Conservation (phyloP, 352 stramenopile genomes). For the Phytophthora idaei region DNA sequence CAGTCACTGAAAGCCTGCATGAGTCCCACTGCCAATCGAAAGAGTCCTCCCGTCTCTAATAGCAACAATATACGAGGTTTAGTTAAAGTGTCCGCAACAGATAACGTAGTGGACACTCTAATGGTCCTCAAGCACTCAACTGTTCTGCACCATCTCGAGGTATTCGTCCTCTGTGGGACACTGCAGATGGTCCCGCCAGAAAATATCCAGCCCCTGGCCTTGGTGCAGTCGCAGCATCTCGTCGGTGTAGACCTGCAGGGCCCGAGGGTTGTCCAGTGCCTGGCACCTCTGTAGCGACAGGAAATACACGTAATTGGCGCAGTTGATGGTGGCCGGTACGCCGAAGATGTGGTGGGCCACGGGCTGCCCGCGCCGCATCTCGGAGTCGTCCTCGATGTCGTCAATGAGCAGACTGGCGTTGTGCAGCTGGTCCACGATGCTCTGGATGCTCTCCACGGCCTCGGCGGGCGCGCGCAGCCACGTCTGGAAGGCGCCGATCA, state of each 20-base stretch:
- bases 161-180: conserved; percentile 95
- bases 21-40: conserved; percentile 95
- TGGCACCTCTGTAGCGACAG: conserved; percentile 94
- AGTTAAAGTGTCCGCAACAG: not conserved
- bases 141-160: conserved; percentile 95
- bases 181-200: conserved; percentile 91
- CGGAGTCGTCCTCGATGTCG: conserved; percentile 98
- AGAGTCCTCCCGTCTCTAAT: conserved; percentile 95
- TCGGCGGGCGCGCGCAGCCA: conserved; percentile 73
- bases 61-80: not conserved
- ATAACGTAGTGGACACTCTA: not conserved
- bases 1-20: conserved; percentile 90
- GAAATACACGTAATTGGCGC: conserved; percentile 98
- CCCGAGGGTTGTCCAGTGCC: conserved; percentile 78
- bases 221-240: conserved; percentile 96
- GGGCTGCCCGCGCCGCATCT: conserved; percentile 93
- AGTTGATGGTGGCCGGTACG: conserved; percentile 97
- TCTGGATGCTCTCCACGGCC: conserved; percentile 84
- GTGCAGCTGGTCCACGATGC: conserved; percentile 96
- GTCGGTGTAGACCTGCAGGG: conserved; percentile 92
- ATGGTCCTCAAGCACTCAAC: conserved; percentile 40
- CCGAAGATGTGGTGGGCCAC: conserved; percentile 97
- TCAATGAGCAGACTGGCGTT: conserved; percentile 97
- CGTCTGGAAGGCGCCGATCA: conserved; percentile 91
- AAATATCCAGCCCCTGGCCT: conserved; percentile 96